Conservation (phyloP, 2,329 filamentous ascomycete genomes). For the Clonostachys byssicola region DNA sequence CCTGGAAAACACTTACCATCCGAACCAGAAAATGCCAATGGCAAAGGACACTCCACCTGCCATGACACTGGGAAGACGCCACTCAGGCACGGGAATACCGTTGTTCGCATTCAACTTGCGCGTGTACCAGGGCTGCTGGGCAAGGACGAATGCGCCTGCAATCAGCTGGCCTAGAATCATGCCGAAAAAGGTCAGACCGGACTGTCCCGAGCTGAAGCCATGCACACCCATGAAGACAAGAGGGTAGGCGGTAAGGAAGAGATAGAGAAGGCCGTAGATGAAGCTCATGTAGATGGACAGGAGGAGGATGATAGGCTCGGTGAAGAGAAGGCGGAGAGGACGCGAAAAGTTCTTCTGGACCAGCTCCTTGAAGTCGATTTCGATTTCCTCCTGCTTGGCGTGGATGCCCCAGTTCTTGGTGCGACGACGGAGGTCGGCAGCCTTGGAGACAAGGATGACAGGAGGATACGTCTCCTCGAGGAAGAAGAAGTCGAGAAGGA, state of each 20-base stretch:
- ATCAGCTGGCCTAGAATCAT: constrained; percentile 73
- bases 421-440: constrained; percentile 54
- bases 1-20: constrained; percentile 43
- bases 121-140: constrained; percentile 63
- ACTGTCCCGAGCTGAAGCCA: constrained; percentile 62
- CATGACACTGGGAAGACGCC: constrained; percentile 61
- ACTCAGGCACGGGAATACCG: constrained; percentile 60
- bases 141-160: constrained; percentile 59
- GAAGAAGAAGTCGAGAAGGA: constrained; percentile 56
- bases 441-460: constrained; percentile 58
- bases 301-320: constrained; percentile 65
- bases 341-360: constrained; percentile 64
- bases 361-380: constrained; percentile 60
- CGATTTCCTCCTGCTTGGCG: constrained; percentile 68
- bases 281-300: constrained; percentile 71
- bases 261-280: constrained; percentile 75
- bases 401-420: constrained; percentile 69
- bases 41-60: constrained; percentile 56
- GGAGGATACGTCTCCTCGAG: constrained; percentile 69
- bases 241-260: constrained; percentile 82
- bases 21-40: constrained; percentile 71
- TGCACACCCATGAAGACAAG: constrained; percentile 73
- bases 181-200: constrained; percentile 80
- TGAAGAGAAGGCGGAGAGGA: constrained; percentile 60
- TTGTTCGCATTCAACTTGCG: constrained; percentile 66